Evolutionary conservation across 768 basidiomycete genomes (phyloP).

Genomic region (Mycena indigotica): DNA sequence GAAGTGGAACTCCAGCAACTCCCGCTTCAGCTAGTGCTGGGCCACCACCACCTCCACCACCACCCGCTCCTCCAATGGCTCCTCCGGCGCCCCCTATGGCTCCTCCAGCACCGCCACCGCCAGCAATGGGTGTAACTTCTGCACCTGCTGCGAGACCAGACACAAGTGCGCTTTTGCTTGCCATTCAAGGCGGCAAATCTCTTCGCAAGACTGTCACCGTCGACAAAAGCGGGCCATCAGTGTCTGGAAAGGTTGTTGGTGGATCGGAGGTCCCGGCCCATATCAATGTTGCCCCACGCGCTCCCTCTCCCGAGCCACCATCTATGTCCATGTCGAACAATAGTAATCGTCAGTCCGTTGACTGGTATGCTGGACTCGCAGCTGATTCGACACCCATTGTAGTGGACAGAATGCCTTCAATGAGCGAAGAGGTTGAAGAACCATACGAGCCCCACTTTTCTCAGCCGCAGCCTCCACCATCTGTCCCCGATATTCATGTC

Average conservation of each 20-base stretch:
- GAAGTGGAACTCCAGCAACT: neutral
- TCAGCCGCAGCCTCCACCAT: constrained; percentile 21
- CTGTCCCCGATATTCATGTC: constrained; percentile 60
- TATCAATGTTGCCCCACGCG: constrained; percentile 52
- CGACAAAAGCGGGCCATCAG: constrained; percentile 72
- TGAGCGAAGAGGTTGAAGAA: constrained; percentile 65
- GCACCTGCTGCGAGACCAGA: constrained; percentile 45
- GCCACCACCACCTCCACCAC: constrained; percentile 37
- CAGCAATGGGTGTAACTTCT: constrained; percentile 27
- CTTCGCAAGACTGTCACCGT: constrained; percentile 78
- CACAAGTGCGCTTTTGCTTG: constrained; percentile 66
- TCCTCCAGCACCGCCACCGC: constrained; percentile 34
- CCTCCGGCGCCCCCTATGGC: constrained; percentile 31
- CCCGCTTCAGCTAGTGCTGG: constrained; percentile 51
- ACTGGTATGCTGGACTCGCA: constrained; percentile 90
- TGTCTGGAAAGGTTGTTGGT: constrained; percentile 79
- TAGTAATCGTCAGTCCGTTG: constrained; percentile 75
- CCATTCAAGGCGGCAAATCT: constrained; percentile 77
- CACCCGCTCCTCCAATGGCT: constrained; percentile 28
- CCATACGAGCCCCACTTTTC: constrained; percentile 36
- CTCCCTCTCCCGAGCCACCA: constrained; percentile 44
- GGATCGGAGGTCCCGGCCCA: constrained; percentile 71
- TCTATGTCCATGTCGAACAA: constrained; percentile 28
- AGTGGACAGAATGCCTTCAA: constrained; percentile 50
- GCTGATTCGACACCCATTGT: constrained; percentile 56